A percentile compares a stretch with the other conserved stretches of the same genome.
phyloP scores from a whole-genome alignment of 176 grass and related monocot species.

The Musa beccarii region DNA sequence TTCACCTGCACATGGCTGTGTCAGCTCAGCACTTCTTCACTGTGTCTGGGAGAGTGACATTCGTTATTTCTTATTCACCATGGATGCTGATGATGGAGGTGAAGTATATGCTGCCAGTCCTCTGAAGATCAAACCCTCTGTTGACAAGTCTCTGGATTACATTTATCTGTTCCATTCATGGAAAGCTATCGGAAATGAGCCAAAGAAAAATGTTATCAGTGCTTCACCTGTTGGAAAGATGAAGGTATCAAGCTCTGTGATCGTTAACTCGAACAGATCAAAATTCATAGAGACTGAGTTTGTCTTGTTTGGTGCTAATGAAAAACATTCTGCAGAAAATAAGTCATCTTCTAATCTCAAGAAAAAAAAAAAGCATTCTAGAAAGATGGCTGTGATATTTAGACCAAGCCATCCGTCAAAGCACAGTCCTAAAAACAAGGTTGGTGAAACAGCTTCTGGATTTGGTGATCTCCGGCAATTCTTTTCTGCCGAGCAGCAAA shows the following conservation, averaged over 20 bases:
- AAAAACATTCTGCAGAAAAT: background rate
- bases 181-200: slow-evolving; percentile 2
- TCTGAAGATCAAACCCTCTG: slow-evolving; percentile 25
- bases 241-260: slow-evolving; percentile 33
- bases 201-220: background rate
- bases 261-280: slow-evolving; percentile 13
- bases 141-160: slow-evolving; percentile 15
- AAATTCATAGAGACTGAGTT: slow-evolving; percentile 31
- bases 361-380: background rate
- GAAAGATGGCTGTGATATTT: slow-evolving; percentile 21
- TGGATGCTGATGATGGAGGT: slow-evolving; percentile 10
- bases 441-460: background rate
- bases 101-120: slow-evolving; percentile 23
- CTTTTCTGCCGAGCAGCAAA: background rate
- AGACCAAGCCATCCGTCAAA: slow-evolving; percentile 15
- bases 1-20: background rate
- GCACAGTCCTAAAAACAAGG: slow-evolving; percentile 11
- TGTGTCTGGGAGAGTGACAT: slow-evolving; percentile 26
- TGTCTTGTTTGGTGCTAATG: slow-evolving; percentile 22
- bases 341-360: background rate
- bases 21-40: slow-evolving; percentile 20
- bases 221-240: slow-evolving; percentile 22
- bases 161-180: slow-evolving; percentile 32
- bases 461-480: background rate
- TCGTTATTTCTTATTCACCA: slow-evolving; percentile 28